Evolutionary conservation across 1,284 basidiomycete species (phyloP), one percentile per base, ranked within the genome.

Genomic region (Lentinus polychrous): DNA sequence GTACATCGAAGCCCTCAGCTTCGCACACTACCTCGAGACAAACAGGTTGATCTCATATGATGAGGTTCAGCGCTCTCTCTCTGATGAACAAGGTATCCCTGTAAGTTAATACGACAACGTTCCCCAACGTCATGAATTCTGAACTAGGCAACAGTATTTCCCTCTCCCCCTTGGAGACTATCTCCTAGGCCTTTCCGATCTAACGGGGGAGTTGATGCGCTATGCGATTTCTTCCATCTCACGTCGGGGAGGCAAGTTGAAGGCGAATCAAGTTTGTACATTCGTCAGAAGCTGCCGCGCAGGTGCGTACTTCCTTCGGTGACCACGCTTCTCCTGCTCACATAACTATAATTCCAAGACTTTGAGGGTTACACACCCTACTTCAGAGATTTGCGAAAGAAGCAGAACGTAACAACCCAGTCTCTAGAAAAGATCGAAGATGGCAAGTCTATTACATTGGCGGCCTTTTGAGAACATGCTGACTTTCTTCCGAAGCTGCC

Each of bases 181-280:
- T 63, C 72, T 97, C 12, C 78, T 98, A 1, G 95, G 95, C 12
- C 71, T 97, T 24, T 93, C 91, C 1, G 95, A 99, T 65, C 73
- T 99, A 31, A 96, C 93, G 0, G 95, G 95, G 37, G 95, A 98
- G 66, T 79, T 95, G n/a, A 98, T 98, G 95, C 80, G 95, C 33
- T 89, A 87, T 54, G 92, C 93, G 3, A 96, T 94, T 52, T 88
- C 82, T 37, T 74, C 80, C 11, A 78, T 88, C 41, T 72, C 84
- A 7, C 78, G 78, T 18, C 80, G 80, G 31, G 86, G 86, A 1
- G 85, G 89, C 20, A 79, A 83, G 43, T 71, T 75, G 50, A 83
- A 78, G 54, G 88, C 91, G 4, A 72, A 71, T 37, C 72, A 81
- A 52, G 79, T 92, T 2, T 87, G 87, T 62, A 72, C 71, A 27